Evolutionary conservation across 2,329 filamentous ascomycete species (phyloP).

Genomic region (Diaporthe ampelina): DNA sequence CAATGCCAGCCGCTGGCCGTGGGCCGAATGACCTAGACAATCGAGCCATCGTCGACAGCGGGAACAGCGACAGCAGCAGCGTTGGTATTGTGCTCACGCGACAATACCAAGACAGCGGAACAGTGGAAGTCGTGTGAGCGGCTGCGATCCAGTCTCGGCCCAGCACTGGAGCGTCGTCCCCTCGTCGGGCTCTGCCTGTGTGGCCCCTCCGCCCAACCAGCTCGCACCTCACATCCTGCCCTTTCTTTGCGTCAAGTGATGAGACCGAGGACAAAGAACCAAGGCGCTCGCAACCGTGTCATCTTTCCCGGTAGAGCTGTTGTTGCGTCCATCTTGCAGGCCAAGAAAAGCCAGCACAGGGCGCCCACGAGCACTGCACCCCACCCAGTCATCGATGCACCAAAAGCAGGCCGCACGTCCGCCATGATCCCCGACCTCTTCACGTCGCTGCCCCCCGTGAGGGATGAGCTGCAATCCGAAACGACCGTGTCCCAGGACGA

Average conservation of each 20-base stretch:
- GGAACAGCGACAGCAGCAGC: not conserved
- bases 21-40: not conserved
- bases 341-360: conserved; percentile 33
- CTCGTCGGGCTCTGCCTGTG: not conserved
- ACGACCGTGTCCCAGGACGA: conserved; percentile 78
- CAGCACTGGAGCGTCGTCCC: not conserved
- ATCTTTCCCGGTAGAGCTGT: conserved; percentile 41
- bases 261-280: conserved; percentile 39
- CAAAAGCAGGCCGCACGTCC: conserved; percentile 14
- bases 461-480: conserved; percentile 75
- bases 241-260: conserved; percentile 31
- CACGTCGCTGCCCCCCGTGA: conserved; percentile 70
- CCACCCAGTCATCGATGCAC: conserved; percentile 45
- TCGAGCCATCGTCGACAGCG: not conserved
- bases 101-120: conserved; percentile 37
- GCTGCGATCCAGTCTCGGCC: conserved; percentile 7
- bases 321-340: conserved; percentile 39
- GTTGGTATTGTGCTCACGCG: conserved; percentile 32
- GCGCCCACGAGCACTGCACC: not conserved
- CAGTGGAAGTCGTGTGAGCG: not conserved
- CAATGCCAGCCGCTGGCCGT: conserved; percentile 9
- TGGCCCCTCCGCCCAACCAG: conserved; percentile 15
- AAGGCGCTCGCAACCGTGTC: conserved; percentile 39
- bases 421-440: conserved; percentile 69
- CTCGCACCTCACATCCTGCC: not conserved